Evolutionary conservation across 805 yeast species (phyloP).

Genomic region (Kluyveromyces dobzhanskii): DNA sequence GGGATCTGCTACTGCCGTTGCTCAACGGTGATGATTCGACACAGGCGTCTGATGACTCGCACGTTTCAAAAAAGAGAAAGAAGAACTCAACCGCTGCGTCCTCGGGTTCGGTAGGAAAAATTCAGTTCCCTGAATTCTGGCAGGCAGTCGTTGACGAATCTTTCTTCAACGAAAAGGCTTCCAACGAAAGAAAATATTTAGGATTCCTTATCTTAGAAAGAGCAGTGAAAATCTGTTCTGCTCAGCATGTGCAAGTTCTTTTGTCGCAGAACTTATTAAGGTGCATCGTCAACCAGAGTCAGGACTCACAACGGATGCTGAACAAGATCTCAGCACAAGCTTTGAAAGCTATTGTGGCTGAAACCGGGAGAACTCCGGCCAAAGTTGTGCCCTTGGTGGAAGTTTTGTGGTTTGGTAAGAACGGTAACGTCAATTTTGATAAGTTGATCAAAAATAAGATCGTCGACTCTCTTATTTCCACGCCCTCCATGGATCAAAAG

Average conservation of each 20-base stretch:
- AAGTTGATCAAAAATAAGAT: constrained; percentile 66
- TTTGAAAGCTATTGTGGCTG: constrained; percentile 36
- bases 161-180: constrained; percentile 65
- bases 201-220: constrained; percentile 68
- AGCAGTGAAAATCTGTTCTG: constrained; percentile 31
- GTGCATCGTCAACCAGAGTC: constrained; percentile 66
- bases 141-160: constrained; percentile 69
- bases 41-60: constrained; percentile 15
- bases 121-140: constrained; percentile 65
- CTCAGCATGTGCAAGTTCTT: constrained; percentile 21
- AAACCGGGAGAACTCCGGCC: constrained; percentile 31
- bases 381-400: constrained; percentile 28
- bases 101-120: constrained; percentile 20
- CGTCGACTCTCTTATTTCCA: constrained; percentile 35
- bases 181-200: constrained; percentile 79
- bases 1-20: constrained; percentile 52
- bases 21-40: constrained; percentile 18
- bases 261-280: constrained; percentile 63
- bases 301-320: constrained; percentile 56
- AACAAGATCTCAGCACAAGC: constrained; percentile 56
- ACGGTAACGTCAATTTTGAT: constrained; percentile 67
- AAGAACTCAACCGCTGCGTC: constrained; percentile 9
- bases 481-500: constrained; percentile 7
- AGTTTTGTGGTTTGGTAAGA: constrained; percentile 34
- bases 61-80: constrained; percentile 34